Evolutionary conservation across 805 yeast species (phyloP).

Genomic region (Hermanozyma aechmeae): DNA sequence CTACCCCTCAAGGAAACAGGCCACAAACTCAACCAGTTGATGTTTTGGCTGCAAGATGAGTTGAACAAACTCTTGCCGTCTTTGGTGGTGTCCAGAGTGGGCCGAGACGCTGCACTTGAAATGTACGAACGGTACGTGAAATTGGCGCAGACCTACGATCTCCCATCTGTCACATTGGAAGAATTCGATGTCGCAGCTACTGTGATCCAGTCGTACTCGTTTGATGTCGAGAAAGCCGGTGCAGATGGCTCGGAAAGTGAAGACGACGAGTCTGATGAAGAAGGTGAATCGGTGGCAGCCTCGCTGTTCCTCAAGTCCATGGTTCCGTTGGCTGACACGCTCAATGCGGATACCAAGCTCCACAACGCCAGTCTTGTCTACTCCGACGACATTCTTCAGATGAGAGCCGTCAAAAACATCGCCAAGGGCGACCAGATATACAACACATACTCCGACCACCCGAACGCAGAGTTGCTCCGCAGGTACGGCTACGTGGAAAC

Average conservation of each 20-base stretch:
- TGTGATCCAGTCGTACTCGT: constrained; percentile 80
- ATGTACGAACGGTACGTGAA: no score
- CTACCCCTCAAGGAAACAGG: constrained; percentile 42
- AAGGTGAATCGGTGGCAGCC: constrained; percentile 10
- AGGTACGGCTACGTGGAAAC: constrained; percentile 86
- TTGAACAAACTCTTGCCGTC: constrained; percentile 57
- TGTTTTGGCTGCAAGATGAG: constrained; percentile 72
- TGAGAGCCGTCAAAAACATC: constrained; percentile 62
- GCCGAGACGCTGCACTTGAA: constrained; percentile 21
- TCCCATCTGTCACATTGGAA: no score
- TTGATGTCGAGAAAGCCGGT: constrained; percentile 53
- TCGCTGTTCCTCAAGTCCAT: constrained; percentile 55
- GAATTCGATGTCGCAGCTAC: constrained; percentile 70
- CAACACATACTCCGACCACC: constrained; percentile 85
- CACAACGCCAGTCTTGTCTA: constrained; percentile 68
- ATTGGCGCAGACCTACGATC: no score
- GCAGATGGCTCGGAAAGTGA: constrained; percentile 18
- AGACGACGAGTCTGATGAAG: constrained; percentile 12
- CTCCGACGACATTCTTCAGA: constrained; percentile 42
- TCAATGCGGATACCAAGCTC: constrained; percentile 74
- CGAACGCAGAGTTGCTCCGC: constrained; percentile 83
- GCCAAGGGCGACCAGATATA: constrained; percentile 63
- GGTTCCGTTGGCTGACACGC: constrained; percentile 89
- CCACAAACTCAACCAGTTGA: constrained; percentile 49
- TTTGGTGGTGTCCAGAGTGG: constrained; percentile 58